Conservation (phyloP, 202 grass and related monocot genomes). For the Schoenoplectus triqueter region DNA sequence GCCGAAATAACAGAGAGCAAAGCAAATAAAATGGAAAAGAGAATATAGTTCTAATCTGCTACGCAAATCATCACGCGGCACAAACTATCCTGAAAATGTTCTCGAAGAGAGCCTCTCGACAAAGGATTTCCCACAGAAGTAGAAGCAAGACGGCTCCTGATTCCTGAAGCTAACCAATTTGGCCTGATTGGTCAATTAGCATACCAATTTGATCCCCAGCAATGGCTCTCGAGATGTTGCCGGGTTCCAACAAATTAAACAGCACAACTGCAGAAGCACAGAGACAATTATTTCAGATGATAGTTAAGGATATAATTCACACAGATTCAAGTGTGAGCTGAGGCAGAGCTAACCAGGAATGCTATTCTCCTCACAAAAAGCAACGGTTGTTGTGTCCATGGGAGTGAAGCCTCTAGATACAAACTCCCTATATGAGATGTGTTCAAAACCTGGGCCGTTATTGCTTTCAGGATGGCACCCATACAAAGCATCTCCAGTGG, state of each 20-base stretch:
- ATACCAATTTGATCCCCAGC: conserved; percentile 85
- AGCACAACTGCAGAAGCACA: conserved; percentile 72
- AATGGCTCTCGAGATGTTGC: conserved; percentile 81
- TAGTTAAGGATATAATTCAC: conserved; percentile 9
- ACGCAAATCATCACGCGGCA: conserved; percentile 1
- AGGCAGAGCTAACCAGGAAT: conserved; percentile 66
- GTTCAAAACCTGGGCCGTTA: conserved; percentile 59
- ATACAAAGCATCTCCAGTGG: conserved; percentile 61
- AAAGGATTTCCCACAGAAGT: not conserved
- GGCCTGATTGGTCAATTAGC: conserved; percentile 84
- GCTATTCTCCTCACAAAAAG: conserved; percentile 89
- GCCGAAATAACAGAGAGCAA: not conserved
- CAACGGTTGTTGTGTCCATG: conserved; percentile 89
- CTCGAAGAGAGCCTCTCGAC: not conserved
- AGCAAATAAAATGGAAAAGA: not conserved
- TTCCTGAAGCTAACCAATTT: conserved; percentile 56
- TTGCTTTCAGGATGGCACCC: conserved; percentile 60
- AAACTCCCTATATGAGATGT: conserved; percentile 89
- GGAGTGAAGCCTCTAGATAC: conserved; percentile 67
- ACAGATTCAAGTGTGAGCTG: conserved; percentile 9
- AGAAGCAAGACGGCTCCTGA: conserved; percentile 22
- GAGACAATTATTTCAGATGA: not conserved
- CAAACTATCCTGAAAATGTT: not conserved
- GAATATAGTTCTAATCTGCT: not conserved
- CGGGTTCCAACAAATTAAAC: conserved; percentile 80